These are phyloP conservation scores for Punctularia strigosozonata DNA, from an alignment of 768 basidiomycete species.

Conservation along the genomic window DNA sequence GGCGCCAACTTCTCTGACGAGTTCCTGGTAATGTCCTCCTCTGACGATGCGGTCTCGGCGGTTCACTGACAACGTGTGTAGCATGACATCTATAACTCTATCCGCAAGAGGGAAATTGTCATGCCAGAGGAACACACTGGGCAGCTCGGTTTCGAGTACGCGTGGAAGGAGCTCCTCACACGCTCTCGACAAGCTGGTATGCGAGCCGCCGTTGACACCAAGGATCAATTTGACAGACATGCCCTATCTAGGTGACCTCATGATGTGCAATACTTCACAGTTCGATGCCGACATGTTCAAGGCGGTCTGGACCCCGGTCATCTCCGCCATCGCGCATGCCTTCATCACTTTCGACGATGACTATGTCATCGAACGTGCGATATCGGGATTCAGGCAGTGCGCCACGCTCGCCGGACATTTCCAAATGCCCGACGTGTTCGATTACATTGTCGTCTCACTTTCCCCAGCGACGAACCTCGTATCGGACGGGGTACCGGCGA, in stretches of 20 bases:
- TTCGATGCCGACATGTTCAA: conserved; percentile 95
- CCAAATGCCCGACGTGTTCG: conserved; percentile 88
- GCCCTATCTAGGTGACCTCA: conserved; percentile 38
- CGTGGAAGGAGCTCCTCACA: conserved; percentile 90
- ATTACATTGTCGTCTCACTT: conserved; percentile 88
- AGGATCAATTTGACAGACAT: conserved; percentile 2
- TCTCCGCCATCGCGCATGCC: conserved; percentile 91
- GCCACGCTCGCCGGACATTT: conserved; percentile 88
- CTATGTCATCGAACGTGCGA: conserved; percentile 88
- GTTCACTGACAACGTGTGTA: conserved; percentile 18
- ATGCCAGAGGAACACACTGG: conserved; percentile 98
- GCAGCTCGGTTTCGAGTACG: conserved; percentile 94
- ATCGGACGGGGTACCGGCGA: conserved; percentile 55
- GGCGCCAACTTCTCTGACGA: conserved; percentile 73
- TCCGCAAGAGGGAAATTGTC: conserved; percentile 87
- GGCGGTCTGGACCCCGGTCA: conserved; percentile 83
- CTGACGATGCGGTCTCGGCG: not conserved
- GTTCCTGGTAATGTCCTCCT: conserved; percentile 53
- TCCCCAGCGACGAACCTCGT: conserved; percentile 86
- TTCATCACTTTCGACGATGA: conserved; percentile 97
- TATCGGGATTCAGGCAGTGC: conserved; percentile 94
- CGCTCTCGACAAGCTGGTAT: conserved; percentile 73
- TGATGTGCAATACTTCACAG: conserved; percentile 65
- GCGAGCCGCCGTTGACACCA: conserved; percentile 8
- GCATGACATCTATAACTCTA: conserved; percentile 89